phyloP scores from a whole-genome alignment of 345 rosid genomes.

The sweet orange (Citrus sinensis) region DNA sequence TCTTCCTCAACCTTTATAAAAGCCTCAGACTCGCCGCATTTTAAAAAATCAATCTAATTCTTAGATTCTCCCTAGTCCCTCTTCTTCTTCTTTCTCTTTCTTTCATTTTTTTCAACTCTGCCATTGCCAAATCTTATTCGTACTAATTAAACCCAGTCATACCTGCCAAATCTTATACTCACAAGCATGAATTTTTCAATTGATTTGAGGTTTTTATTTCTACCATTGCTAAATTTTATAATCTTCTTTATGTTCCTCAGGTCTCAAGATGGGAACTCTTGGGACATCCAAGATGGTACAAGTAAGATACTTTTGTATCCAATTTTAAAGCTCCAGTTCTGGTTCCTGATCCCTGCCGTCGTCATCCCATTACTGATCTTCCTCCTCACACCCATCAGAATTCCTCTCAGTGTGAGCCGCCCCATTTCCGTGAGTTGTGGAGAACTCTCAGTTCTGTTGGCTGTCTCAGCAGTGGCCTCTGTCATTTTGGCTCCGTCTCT shows the following conservation, averaged over 20 bases:
- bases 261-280: not conserved
- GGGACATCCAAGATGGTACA: not conserved
- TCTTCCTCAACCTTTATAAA: no score
- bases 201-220: not conserved
- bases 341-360: not conserved
- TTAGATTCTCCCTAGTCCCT: no score
- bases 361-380: no score
- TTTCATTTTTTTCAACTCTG: no score
- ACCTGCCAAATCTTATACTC: no score
- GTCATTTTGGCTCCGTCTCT: not conserved
- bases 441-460: not conserved
- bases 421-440: not conserved
- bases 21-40: no score
- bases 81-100: no score
- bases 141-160: no score
- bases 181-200: not conserved
- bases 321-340: not conserved
- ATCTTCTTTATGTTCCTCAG: not conserved
- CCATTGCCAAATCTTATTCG: no score
- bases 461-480: not conserved
- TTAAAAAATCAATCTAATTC: no score
- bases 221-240: not conserved
- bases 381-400: no score
- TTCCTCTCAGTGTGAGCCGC: no score
- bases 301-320: not conserved